phyloP scores from a whole-genome alignment of 2,329 filamentous ascomycete species.

The Fusarium sp. region DNA sequence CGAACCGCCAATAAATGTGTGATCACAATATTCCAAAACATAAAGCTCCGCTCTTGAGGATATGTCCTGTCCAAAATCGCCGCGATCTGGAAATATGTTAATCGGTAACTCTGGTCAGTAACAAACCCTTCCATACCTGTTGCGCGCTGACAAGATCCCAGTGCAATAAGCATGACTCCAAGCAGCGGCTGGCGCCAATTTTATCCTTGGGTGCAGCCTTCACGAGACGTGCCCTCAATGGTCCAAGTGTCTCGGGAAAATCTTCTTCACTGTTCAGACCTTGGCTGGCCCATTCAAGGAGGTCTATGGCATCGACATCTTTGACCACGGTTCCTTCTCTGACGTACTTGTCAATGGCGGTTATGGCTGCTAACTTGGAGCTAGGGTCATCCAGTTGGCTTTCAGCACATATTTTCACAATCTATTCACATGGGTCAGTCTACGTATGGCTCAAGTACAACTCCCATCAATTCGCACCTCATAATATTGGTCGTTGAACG shows the following conservation, averaged over 20 bases:
- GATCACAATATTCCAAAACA: conserved; percentile 66
- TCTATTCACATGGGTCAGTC: conserved; percentile 44
- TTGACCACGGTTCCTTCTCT: conserved; percentile 57
- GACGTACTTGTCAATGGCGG: conserved; percentile 57
- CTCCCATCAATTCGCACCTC: conserved; percentile 51
- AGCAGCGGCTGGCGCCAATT: conserved; percentile 53
- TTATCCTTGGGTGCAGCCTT: conserved; percentile 63
- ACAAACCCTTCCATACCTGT: conserved; percentile 53
- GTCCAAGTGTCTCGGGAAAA: conserved; percentile 60
- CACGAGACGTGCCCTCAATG: conserved; percentile 60
- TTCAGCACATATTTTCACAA: conserved; percentile 61
- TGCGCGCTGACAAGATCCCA: conserved; percentile 68
- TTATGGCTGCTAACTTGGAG: conserved; percentile 56
- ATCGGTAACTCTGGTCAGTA: background rate
- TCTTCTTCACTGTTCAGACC: conserved; percentile 51
- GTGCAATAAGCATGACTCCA: conserved; percentile 63
- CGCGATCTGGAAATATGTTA: conserved; percentile 55
- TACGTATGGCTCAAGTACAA: background rate
- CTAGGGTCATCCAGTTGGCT: conserved; percentile 61
- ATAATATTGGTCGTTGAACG: conserved; percentile 65
- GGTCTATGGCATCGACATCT: conserved; percentile 62
- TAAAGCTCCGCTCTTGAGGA: conserved; percentile 57
- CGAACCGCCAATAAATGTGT: conserved; percentile 64
- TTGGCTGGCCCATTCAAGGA: conserved; percentile 64
- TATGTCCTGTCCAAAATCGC: conserved; percentile 63